phyloP scores from a whole-genome alignment of 2,329 filamentous ascomycete genomes.

The Coniella lustricola region DNA sequence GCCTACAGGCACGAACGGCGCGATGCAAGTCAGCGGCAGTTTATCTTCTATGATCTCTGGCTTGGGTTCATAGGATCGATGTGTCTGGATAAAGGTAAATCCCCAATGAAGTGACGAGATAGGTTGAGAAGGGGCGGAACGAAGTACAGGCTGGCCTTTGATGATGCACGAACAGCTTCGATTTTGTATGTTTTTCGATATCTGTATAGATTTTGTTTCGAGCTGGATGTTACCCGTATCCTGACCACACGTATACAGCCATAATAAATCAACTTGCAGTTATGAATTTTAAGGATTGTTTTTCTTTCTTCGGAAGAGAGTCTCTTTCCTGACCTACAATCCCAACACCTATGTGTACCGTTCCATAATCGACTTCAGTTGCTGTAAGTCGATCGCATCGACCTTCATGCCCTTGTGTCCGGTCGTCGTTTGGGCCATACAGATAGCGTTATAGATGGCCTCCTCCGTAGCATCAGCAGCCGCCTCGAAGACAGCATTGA shows the following conservation, averaged over 20 bases:
- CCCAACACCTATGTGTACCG: constrained; percentile 23
- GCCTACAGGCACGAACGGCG: not conserved
- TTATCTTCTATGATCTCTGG: not conserved
- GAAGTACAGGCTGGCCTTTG: too few relatives aligned
- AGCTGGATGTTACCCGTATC: not conserved
- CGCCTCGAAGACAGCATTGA: constrained; percentile 56
- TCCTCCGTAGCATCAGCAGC: constrained; percentile 58
- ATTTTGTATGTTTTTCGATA: not conserved
- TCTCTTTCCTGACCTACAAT: not conserved
- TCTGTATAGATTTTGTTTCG: not conserved
- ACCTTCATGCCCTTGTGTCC: constrained; percentile 43
- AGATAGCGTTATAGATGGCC: constrained; percentile 58
- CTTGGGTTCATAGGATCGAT: not conserved
- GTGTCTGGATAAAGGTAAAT: too few relatives aligned
- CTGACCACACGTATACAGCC: not conserved
- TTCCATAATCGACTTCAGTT: constrained; percentile 38
- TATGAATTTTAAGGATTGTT: too few relatives aligned
- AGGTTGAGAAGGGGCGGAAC: not conserved
- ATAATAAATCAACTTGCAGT: not conserved
- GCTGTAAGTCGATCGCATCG: constrained; percentile 42
- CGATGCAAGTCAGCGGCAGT: constrained; percentile 3
- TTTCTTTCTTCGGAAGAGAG: too few relatives aligned
- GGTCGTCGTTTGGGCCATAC: constrained; percentile 52
- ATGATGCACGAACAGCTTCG: too few relatives aligned
- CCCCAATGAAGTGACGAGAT: too few relatives aligned